Evolutionary conservation across 139 green algal genomes (phyloP), one percentile per base, ranked within the genome.

Genomic region (Eudorina sp.): DNA sequence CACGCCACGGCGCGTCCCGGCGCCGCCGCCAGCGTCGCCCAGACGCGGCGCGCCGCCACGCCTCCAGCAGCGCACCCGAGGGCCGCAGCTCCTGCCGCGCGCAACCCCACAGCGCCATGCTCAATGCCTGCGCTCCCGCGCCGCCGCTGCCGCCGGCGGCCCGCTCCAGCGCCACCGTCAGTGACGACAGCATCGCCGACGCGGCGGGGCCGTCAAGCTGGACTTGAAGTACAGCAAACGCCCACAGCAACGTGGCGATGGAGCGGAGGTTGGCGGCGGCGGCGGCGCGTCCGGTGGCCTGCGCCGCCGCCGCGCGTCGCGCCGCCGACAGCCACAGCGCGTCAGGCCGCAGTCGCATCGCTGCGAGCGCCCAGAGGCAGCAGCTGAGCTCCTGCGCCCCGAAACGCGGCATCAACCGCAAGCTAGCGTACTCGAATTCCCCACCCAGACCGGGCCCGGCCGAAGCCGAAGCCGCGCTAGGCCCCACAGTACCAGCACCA

Each of bases 351-450:
- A 88, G 51, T 34, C 64, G 43, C 36, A 88, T 31, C 21, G 68
- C 34, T 6, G 68, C 68, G 29, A 93, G 75, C 7, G 81, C 72
- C 90, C 90, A 93, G 1, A 93, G 53, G 8, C 84, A 51, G 53
- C 51, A 91, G 36, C 81, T 64, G 4, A 90, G 69, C 62, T 85
- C 23, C 8, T 53, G 82, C 14, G 81, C 68, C 41, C 21, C 66
- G 66, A 88, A 62, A 43, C 60, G 53, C 13, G 18, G 43, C 68
- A 91, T 82, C 36, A 74, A 41, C 34, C 40, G 62, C 31, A 13
- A 8, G 29, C 53, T 83, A 9, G 68, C 76, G n/a, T 31, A 2
- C 45, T 89, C 74, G 25, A 90, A 62, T 18, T 84, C 90, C 21
- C 69, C 60, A 90, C 46, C 87, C 87, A 93, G 27, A 36, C 41